Evolutionary conservation across 495 filamentous ascomycete species (phyloP).

Genomic region (Aspergillus steynii): DNA sequence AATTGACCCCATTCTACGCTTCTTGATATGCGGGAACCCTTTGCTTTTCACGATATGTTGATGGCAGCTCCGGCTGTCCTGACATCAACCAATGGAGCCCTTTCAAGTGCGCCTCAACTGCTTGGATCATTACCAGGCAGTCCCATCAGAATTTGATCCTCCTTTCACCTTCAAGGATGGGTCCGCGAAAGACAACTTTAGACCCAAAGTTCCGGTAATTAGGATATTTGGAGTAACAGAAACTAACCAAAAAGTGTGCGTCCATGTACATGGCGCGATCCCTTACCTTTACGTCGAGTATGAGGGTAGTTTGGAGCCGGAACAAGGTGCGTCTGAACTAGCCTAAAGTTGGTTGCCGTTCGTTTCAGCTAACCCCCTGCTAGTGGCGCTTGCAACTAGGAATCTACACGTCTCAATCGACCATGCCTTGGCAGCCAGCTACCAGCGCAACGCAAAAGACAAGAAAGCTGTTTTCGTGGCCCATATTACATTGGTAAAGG

Average conservation of each 20-base stretch:
- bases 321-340: constrained; percentile 56
- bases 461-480: constrained; percentile 74
- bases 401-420: constrained; percentile 80
- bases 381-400: constrained; percentile 70
- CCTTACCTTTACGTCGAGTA: constrained; percentile 95
- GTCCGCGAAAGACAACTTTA: constrained; percentile 50
- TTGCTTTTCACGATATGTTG: constrained; percentile 26
- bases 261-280: constrained; percentile 93
- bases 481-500: constrained; percentile 88
- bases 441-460: constrained; percentile 70
- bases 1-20: neutral
- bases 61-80: constrained; percentile 27
- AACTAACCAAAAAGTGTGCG: constrained; percentile 93
- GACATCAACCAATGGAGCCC: constrained; percentile 52
- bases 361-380: constrained; percentile 15
- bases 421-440: constrained; percentile 78
- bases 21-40: constrained; percentile 13
- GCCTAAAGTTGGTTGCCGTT: neutral
- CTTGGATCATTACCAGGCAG: constrained; percentile 87
- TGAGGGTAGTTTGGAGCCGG: constrained; percentile 62
- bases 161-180: constrained; percentile 60
- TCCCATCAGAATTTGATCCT: constrained; percentile 80
- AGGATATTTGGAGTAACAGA: constrained; percentile 93
- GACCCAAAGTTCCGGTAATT: constrained; percentile 79
- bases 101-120: constrained; percentile 91